A percentile compares a stretch with the other conserved stretches of the same genome.
phyloP scores from a whole-genome alignment of 1,139 yeast genomes.

The Pichia kudriavzevii region DNA sequence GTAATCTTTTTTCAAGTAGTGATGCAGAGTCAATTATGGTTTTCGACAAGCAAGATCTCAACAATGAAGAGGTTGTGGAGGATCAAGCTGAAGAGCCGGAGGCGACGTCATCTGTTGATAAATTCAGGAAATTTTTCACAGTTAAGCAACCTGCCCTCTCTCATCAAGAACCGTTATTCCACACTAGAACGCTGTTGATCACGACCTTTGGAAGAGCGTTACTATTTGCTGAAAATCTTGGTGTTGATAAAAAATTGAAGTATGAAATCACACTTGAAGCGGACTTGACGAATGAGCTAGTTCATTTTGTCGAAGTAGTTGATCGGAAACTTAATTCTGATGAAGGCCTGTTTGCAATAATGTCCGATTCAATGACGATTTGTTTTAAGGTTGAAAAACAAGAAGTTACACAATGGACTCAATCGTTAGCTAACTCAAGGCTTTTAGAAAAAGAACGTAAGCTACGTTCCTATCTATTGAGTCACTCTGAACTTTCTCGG shows the following conservation, averaged over 20 bases:
- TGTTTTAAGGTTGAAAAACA: conserved; percentile 51
- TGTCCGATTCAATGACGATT: conserved; percentile 40
- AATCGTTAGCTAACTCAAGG: conserved; percentile 43
- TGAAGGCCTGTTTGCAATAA: conserved; percentile 48
- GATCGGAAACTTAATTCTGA: conserved; percentile 26
- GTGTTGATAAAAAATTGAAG: conserved; percentile 17
- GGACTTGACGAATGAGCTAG: conserved; percentile 38
- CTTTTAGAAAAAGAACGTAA: conserved; percentile 39
- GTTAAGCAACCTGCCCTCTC: conserved; percentile 11
- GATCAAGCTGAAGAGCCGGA: conserved; percentile 16
- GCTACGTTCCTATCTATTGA: conserved; percentile 22
- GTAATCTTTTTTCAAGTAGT: conserved; percentile 8
- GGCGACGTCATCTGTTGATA: conserved; percentile 15
- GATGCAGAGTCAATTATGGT: conserved; percentile 23
- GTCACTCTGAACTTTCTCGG: conserved; percentile 27
- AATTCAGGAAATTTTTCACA: conserved; percentile 30
- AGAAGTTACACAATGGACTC: conserved; percentile 52
- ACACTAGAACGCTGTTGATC: conserved; percentile 27
- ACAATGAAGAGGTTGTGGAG: conserved; percentile 18
- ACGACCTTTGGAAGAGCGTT: conserved; percentile 53
- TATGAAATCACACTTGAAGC: conserved; percentile 43
- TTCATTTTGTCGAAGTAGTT: conserved; percentile 49
- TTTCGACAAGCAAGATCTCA: conserved; percentile 12
- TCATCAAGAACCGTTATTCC: conserved; percentile 6
- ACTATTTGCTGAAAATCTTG: conserved; percentile 32